Evolutionary conservation across 2,329 filamentous ascomycete genomes (phyloP), one percentile per base, ranked within the genome.

Genomic region (Talaromyces rugulosus): DNA sequence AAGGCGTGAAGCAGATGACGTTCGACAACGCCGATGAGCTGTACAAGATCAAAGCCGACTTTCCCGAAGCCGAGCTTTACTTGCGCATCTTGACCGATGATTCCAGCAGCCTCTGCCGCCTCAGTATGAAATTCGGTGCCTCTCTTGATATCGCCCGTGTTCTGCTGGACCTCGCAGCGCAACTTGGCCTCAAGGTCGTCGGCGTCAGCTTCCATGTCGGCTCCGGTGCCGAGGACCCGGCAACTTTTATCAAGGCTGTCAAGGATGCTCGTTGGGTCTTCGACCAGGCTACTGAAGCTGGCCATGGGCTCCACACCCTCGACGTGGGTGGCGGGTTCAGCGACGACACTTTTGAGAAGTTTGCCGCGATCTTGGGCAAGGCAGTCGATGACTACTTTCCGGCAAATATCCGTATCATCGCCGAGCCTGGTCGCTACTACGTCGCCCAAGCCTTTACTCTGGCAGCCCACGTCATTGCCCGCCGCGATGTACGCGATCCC

Each of bases 11-110:
- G 81, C 91, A 96, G 83, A 98, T 99, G 94, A 99, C 95, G 2
- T 98, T 99, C 74, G 95, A 99, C 85, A 99, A 99, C 71, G 87
- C 90, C 75, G 95, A 99, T 76, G 95, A 99, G 83, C 86, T 99
- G 58, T 92, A 94, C 86, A 99, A 99, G 85, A 94, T 96, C 77
- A 95, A 96, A 78, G 90, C 92, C 77, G 86, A 95, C 70, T 97
- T 86, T 73, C 94, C 95, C 2, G 87, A 87, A 55, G 95, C 95
- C 31, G 91, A 97, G 81, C 87, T 99, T 50, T 96, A 90, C 78
- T 83, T 99, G 64, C 93, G 95, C 71, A 99, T 99, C 79, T 83
- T 92, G 74, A 99, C 95, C 64, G 95, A 99, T 74, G 95, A 99
- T 76, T 96, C 93, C 53, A 92, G 91, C 65, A 96, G 92, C 76